phyloP scores from a whole-genome alignment of 2,329 filamentous ascomycete genomes.

The Daldinia sp. region DNA sequence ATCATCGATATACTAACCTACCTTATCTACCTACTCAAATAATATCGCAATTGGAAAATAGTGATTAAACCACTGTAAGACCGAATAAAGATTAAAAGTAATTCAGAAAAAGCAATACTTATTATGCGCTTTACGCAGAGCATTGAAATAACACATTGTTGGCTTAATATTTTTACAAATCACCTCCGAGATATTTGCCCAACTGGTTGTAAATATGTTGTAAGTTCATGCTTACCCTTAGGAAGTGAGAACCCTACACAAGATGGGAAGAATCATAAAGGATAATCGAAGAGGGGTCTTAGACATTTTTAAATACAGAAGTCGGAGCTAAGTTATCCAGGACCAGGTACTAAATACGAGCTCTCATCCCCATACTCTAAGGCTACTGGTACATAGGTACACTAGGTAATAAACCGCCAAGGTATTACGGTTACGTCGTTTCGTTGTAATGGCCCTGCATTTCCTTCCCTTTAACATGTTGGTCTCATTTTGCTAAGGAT shows the following conservation, averaged over 20 bases:
- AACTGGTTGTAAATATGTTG: not conserved
- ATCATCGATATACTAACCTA: too few species aligned
- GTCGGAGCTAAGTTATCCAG: slow-evolving; percentile 25
- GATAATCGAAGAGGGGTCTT: slow-evolving; percentile 5
- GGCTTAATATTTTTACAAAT: not conserved
- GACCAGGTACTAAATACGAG: slow-evolving; percentile 36
- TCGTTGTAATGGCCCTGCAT: slow-evolving; percentile 28
- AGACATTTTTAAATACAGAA: not conserved
- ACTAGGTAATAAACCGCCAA: slow-evolving; percentile 33
- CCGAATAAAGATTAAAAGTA: not conserved
- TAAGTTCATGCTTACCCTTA: not conserved
- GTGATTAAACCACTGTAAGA: not conserved
- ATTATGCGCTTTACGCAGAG: not conserved
- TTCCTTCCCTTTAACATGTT: slow-evolving; percentile 16
- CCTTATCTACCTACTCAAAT: not conserved
- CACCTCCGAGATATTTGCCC: not conserved
- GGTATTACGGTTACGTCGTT: slow-evolving; percentile 28
- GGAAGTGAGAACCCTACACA: slow-evolving; percentile 4
- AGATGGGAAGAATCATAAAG: not conserved
- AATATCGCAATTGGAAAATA: not conserved
- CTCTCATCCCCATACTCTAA: slow-evolving; percentile 19
- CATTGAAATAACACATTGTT: not conserved
- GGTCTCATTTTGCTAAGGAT: slow-evolving; percentile 24
- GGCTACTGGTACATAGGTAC: slow-evolving; percentile 25
- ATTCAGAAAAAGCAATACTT: not conserved